Evolutionary conservation across 78 protist species (phyloP).

Genomic region (Speleostelium caveatum): DNA sequence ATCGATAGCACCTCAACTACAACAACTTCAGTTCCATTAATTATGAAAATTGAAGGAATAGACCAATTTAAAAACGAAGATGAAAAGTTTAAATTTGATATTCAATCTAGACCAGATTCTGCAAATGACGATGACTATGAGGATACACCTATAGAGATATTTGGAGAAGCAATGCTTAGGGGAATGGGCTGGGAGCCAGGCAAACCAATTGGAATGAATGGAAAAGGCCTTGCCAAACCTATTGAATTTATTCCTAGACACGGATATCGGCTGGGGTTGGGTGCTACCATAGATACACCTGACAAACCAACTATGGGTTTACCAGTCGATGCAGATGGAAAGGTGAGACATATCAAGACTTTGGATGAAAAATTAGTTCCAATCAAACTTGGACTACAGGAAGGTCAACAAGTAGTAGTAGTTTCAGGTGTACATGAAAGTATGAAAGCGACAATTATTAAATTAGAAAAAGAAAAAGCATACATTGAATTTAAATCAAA

Average conservation of each 20-base stretch:
- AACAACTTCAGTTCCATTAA: slow-evolving; percentile 32
- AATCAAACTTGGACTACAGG: not conserved
- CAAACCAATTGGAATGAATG: slow-evolving; percentile 66
- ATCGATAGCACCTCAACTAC: no score
- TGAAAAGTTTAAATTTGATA: slow-evolving; percentile 75
- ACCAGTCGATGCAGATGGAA: slow-evolving; percentile 39
- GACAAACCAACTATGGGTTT: not conserved
- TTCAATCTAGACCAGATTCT: slow-evolving; percentile 68
- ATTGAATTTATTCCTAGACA: slow-evolving; percentile 65
- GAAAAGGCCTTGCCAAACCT: slow-evolving; percentile 68
- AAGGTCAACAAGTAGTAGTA: slow-evolving; percentile 10
- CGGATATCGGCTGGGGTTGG: slow-evolving; percentile 74
- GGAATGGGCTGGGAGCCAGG: slow-evolving; percentile 89
- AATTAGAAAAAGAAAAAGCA: slow-evolving; percentile 23
- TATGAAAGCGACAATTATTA: slow-evolving; percentile 30
- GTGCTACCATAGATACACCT: slow-evolving; percentile 50
- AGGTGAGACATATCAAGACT: slow-evolving; percentile 31
- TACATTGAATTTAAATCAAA: slow-evolving; percentile 16
- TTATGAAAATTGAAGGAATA: slow-evolving; percentile 47
- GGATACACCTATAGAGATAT: slow-evolving; percentile 60
- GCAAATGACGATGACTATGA: slow-evolving; percentile 58
- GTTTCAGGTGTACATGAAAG: slow-evolving; percentile 49
- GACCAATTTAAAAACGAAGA: slow-evolving; percentile 36
- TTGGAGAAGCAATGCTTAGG: slow-evolving; percentile 84
- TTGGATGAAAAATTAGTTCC: slow-evolving; percentile 48